Base-by-base conservation (phyloP, 1,284 basidiomycete species). In the Boletus sp. region DNA sequence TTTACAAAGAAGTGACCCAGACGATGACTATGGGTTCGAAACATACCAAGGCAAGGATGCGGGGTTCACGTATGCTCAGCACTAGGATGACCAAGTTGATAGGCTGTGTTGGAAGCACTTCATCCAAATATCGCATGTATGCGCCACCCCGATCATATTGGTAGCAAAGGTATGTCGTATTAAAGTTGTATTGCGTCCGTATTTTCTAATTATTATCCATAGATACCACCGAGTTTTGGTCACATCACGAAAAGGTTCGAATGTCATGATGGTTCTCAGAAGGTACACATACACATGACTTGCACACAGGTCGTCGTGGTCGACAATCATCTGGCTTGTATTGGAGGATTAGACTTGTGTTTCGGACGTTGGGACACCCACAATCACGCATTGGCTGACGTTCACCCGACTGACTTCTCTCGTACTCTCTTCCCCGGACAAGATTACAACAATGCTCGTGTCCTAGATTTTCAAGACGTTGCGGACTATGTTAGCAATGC, bases 301-400 rank as follows among this genome's bases (percentile, higher is more conserved):
- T 34, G 7, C 34, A 19, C 25, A 12, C 53, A 86, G 72, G 79
- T 89, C 45, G 84, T 91, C 10, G 77, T 92, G 10, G 86, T 96
- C 9, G 93, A 96, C 68, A 92, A 94, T 64, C 84, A 86, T 60
- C 75, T 74, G 37, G 90, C 87, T 1, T 85, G 80, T 57, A 81
- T 92, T 48, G 90, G 93, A 22, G 92, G 92, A 19, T 77, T 95
- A 16, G 93, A 96, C 63, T 76, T 94, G 16, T 96, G 93, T 70
- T 94, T 93, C 59, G 94, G 94, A 6, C 84, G 94, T 27, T 98
- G 94, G 93, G 94, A 97, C 68, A 92, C 87, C 0, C 80, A 87
- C 57, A 84, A 71, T 33, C 89, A 91, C 61, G 91, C 91, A 2
- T 76, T 95, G 30, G 87, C 93, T 4, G 94, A 97, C 62, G 88